Conservation (phyloP, 1,284 basidiomycete species). For the Abortiporus biennis region DNA sequence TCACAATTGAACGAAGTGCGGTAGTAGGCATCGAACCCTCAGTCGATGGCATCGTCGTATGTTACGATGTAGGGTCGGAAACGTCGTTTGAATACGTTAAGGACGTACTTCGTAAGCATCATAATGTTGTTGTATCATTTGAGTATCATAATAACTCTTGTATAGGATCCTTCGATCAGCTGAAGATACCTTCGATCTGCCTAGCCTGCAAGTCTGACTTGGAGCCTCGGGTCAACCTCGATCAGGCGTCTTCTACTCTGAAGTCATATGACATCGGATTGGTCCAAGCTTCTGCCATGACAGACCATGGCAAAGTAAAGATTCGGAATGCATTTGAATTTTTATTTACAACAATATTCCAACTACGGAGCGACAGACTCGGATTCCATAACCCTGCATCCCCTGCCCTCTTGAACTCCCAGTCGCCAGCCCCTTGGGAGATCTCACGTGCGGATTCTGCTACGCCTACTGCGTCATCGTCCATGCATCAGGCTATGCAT, state of each 20-base stretch:
- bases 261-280: slow-evolving; percentile 60
- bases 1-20: slow-evolving; percentile 9
- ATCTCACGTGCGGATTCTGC: slow-evolving; percentile 38
- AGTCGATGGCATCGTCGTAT: slow-evolving; percentile 68
- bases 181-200: slow-evolving; percentile 56
- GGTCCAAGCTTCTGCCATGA: slow-evolving; percentile 50
- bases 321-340: slow-evolving; percentile 64
- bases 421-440: slow-evolving; percentile 43
- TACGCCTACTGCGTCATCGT: slow-evolving; percentile 43
- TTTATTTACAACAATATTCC: slow-evolving; percentile 44
- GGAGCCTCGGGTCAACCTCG: slow-evolving; percentile 47
- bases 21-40: slow-evolving; percentile 33
- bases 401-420: slow-evolving; percentile 46
- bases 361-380: slow-evolving; percentile 1
- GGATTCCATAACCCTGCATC: slow-evolving; percentile 43
- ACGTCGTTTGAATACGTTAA: slow-evolving; percentile 59
- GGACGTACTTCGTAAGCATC: slow-evolving; percentile 53
- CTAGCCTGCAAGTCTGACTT: slow-evolving; percentile 75
- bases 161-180: slow-evolving; percentile 48
- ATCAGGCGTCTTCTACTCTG: slow-evolving; percentile 41
- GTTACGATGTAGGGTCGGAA: slow-evolving; percentile 62
- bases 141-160: slow-evolving; percentile 10
- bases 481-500: slow-evolving; percentile 24
- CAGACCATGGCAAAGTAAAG: slow-evolving; percentile 49
- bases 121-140: not conserved